phyloP scores from a whole-genome alignment of 306 rosid genomes.

The Prunus persica region DNA sequence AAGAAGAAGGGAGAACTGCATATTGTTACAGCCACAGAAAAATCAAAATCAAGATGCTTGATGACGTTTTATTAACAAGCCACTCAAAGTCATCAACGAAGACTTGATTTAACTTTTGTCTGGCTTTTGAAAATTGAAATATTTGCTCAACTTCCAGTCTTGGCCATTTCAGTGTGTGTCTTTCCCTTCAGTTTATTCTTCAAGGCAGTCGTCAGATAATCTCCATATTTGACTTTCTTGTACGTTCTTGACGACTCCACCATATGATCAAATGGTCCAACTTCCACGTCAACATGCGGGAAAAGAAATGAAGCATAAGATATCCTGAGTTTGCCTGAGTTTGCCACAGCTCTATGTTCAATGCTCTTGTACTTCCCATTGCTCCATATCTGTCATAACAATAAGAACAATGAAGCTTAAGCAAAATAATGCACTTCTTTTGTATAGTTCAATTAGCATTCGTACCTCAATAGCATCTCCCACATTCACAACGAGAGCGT shows the following conservation, averaged over 20 bases:
- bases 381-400: conserved; percentile 43
- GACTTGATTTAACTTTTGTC: not conserved
- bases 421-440: not conserved
- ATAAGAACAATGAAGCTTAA: not conserved
- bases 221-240: conserved; percentile 31
- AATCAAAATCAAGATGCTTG: not conserved
- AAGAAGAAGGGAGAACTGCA: not conserved
- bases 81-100: not conserved
- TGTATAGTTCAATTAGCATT: not conserved
- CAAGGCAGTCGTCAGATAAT: conserved; percentile 24
- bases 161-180: conserved; percentile 17
- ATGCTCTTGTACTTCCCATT: conserved; percentile 47
- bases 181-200: conserved; percentile 35
- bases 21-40: not conserved
- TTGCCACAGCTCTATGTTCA: conserved; percentile 43
- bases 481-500: conserved; percentile 41
- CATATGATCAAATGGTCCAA: conserved; percentile 36
- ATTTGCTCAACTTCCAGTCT: not conserved
- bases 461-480: conserved; percentile 33
- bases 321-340: conserved; percentile 22
- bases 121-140: not conserved
- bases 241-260: conserved; percentile 31
- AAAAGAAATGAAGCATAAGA: conserved; percentile 20
- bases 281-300: conserved; percentile 29
- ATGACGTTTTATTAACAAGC: not conserved